phyloP scores from a whole-genome alignment of 305 asterid species.

The Ruellia speciosa region DNA sequence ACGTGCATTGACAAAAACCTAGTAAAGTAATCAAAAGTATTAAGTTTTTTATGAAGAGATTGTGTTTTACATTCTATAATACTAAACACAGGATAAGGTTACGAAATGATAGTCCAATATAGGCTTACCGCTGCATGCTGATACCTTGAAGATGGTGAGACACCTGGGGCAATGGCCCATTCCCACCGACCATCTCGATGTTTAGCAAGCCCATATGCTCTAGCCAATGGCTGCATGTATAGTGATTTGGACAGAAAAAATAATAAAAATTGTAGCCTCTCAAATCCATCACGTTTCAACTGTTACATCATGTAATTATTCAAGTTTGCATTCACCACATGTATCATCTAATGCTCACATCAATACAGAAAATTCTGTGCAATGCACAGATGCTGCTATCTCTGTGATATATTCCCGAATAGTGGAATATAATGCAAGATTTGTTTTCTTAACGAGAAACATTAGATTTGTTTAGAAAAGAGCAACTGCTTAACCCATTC shows the following conservation, averaged over 20 bases:
- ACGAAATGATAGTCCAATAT: slow-evolving; percentile 1
- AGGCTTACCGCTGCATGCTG: slow-evolving; percentile 96
- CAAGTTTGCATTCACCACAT: not conserved
- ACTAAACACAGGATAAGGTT: not conserved
- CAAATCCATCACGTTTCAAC: slow-evolving; percentile 4
- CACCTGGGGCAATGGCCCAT: slow-evolving; percentile 99
- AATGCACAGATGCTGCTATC: not conserved
- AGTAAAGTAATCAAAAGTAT: slow-evolving; percentile 14
- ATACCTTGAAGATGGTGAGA: slow-evolving; percentile 90
- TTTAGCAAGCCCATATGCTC: slow-evolving; percentile 98
- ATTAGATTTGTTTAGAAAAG: not conserved
- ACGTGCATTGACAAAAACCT: slow-evolving; percentile 99
- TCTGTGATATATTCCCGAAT: not conserved
- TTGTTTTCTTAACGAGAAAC: not conserved
- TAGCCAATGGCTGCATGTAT: slow-evolving; percentile 74
- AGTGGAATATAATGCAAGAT: not conserved
- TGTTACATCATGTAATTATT: not conserved
- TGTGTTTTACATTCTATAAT: not conserved
- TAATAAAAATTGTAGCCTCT: not conserved
- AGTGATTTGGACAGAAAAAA: slow-evolving; percentile 7
- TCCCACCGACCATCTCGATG: slow-evolving; percentile 99
- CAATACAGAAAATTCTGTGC: too few relatives aligned
- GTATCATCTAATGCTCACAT: not conserved
- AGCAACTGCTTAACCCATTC: not conserved
- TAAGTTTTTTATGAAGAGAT: slow-evolving; percentile 2